Conservation (phyloP, 305 asterid genomes). For the Fraxinus greggii region DNA sequence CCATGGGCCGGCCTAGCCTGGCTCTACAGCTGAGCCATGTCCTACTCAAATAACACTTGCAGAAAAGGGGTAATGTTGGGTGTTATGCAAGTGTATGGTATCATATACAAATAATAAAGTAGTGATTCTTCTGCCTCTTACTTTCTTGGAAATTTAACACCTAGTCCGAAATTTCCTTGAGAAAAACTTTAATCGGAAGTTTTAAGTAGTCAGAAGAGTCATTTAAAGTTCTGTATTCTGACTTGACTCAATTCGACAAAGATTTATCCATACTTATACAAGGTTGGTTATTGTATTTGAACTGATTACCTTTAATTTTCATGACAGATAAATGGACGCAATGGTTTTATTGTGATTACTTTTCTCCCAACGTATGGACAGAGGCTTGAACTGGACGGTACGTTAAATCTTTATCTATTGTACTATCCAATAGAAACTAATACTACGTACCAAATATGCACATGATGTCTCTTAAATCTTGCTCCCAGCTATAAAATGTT, state of each 20-base stretch:
- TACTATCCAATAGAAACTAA: not conserved
- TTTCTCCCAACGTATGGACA: slow-evolving; percentile 91
- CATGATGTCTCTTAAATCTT: not conserved
- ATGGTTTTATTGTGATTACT: slow-evolving; percentile 89
- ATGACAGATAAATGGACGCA: slow-evolving; percentile 84
- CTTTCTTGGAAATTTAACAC: not conserved
- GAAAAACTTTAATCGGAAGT: not conserved
- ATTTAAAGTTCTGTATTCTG: not conserved
- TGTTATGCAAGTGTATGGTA: not conserved
- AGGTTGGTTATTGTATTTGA: not conserved
- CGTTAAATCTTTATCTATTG: not conserved
- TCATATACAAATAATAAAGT: not conserved
- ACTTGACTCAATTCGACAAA: not conserved
- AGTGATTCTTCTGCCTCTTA: not conserved
- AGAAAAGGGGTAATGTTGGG: not conserved
- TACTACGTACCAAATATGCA: not conserved
- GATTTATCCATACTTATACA: not conserved
- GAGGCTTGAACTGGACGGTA: slow-evolving; percentile 99
- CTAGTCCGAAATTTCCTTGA: not conserved
- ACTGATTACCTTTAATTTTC: slow-evolving; percentile 19
- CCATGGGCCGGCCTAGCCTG: not conserved
- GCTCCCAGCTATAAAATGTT: not conserved
- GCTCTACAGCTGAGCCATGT: not conserved
- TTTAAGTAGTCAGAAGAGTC: not conserved
- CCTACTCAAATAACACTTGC: not conserved